These are phyloP conservation scores for Saccharomycopsis fermentans DNA, from an alignment of 805 yeast genomes.

Conservation along the genomic window DNA sequence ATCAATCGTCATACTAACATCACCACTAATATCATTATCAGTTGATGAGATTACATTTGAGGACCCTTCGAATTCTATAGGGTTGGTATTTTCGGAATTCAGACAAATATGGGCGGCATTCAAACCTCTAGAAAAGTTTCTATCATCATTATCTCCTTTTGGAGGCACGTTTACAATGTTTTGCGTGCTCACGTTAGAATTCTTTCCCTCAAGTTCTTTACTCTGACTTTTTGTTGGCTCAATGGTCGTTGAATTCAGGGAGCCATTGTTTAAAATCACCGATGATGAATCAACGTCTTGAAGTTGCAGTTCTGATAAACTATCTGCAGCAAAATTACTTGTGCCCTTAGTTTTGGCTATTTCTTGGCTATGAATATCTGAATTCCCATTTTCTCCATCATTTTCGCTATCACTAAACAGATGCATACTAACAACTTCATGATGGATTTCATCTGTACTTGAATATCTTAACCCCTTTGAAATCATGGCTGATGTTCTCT, in stretches of 20 bases:
- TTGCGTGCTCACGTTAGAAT: no score
- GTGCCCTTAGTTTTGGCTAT: background rate
- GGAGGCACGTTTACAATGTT: no score
- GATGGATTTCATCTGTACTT: background rate
- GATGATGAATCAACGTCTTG: no score
- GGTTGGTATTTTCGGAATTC: background rate
- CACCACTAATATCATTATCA: background rate
- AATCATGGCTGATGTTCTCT: background rate
- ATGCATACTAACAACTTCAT: background rate
- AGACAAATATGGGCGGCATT: no score
- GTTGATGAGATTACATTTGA: background rate
- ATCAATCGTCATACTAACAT: background rate
- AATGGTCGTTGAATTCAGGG: no score
- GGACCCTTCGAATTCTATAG: background rate
- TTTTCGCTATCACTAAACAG: slow-evolving; percentile 3
- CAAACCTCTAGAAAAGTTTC: no score
- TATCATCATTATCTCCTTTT: no score
- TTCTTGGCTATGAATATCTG: background rate
- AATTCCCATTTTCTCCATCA: background rate
- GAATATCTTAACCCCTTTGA: background rate
- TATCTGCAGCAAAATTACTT: background rate
- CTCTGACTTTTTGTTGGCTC: no score
- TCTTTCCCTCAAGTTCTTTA: no score
- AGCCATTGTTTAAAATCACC: no score
- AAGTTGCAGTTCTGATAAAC: background rate